These are phyloP conservation scores for Radiomyces spectabilis DNA, from an alignment of 192 early-diverging fungal species.

Conservation along the genomic window DNA sequence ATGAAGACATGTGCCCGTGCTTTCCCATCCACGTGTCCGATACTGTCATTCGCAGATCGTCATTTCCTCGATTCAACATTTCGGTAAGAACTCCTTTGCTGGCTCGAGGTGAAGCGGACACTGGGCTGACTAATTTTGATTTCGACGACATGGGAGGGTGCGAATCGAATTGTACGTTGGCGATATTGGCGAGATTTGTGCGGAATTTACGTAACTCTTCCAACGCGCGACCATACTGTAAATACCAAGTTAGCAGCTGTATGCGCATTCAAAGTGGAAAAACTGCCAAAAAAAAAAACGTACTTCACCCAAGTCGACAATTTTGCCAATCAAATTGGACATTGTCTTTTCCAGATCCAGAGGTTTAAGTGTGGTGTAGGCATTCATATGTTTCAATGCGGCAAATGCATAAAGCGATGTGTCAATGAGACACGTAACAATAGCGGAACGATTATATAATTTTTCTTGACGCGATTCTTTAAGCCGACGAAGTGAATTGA, in stretches of 20 bases:
- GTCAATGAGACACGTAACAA: slow-evolving; percentile 18
- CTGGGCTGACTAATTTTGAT: too few species aligned
- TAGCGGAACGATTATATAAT: background rate
- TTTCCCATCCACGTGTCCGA: background rate
- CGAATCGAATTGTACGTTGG: slow-evolving; percentile 4
- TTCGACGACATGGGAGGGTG: background rate
- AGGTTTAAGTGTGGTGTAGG: slow-evolving; percentile 12
- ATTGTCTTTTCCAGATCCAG: slow-evolving; percentile 45
- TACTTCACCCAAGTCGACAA: slow-evolving; percentile 46
- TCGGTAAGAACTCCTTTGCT: background rate
- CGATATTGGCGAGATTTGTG: slow-evolving; percentile 21
- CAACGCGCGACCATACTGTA: slow-evolving; percentile 38
- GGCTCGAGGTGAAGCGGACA: too few species aligned
- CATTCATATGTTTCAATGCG: slow-evolving; percentile 22
- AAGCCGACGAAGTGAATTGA: slow-evolving; percentile 1
- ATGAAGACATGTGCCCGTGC: background rate
- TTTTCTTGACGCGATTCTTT: background rate
- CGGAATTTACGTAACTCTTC: slow-evolving; percentile 33
- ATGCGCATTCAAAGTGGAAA: too few species aligned
- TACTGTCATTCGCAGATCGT: background rate
- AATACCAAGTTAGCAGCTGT: too few species aligned
- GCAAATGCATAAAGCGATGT: slow-evolving; percentile 24
- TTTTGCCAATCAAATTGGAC: slow-evolving; percentile 42
- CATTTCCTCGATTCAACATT: background rate
- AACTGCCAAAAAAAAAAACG: background rate